Evolutionary conservation across 192 early-diverging fungal genomes (phyloP).

Genomic region (Coemansia sp.): DNA sequence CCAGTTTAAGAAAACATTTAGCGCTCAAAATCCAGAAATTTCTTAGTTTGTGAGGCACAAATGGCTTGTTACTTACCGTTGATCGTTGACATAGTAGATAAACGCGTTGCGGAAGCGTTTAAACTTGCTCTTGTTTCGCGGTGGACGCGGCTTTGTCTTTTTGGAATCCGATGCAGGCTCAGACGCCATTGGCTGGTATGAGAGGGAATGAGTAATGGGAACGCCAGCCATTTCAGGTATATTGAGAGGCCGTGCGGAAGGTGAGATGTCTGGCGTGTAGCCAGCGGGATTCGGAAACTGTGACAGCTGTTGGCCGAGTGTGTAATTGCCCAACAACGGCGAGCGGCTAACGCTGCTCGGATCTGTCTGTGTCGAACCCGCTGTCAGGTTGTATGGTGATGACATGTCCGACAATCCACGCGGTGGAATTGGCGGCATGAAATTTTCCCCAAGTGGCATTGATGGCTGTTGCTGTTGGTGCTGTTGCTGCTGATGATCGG

Average conservation of each 20-base stretch:
- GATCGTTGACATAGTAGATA: slow-evolving; percentile 58
- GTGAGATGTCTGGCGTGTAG: not conserved
- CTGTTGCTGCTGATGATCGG: not conserved
- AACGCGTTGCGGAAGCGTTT: slow-evolving; percentile 59
- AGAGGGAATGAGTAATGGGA: slow-evolving; percentile 23
- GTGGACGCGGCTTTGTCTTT: slow-evolving; percentile 23
- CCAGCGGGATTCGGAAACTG: not conserved
- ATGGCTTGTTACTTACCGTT: slow-evolving; percentile 32
- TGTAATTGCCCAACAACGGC: not conserved
- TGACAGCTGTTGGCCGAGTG: slow-evolving; percentile 5
- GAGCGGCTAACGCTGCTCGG: not conserved
- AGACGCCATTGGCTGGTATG: slow-evolving; percentile 15
- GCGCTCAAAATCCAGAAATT: not conserved
- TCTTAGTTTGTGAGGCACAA: not conserved
- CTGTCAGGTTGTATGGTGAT: not conserved
- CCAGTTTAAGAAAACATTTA: not conserved
- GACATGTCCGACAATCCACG: slow-evolving; percentile 1
- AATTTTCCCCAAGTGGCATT: not conserved
- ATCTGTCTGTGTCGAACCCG: slow-evolving; percentile 3
- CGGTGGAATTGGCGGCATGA: slow-evolving; percentile 1
- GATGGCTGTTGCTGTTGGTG: not conserved
- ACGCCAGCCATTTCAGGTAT: slow-evolving; percentile 14
- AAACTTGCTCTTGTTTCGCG: slow-evolving; percentile 56
- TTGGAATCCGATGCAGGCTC: not conserved
- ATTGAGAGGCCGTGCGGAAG: slow-evolving; percentile 4